Conservation (phyloP, 768 basidiomycete genomes). For the Nidularia pulvinata region DNA sequence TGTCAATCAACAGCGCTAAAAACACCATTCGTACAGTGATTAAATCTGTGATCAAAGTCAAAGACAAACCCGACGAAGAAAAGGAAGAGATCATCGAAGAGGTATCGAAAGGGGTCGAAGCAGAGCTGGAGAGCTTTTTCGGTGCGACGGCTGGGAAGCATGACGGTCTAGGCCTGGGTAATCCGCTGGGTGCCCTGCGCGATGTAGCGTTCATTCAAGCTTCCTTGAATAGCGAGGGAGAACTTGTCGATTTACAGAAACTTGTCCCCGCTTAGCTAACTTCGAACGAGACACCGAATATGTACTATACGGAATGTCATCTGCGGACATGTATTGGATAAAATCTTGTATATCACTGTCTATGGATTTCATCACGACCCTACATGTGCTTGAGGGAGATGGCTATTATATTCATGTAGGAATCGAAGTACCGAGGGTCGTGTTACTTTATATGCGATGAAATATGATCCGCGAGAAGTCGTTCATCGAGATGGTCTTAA, state of each 20-base stretch:
- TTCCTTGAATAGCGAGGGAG: slow-evolving; percentile 64
- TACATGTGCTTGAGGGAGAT: too few relatives aligned
- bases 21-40: slow-evolving; percentile 34
- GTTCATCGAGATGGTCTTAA: too few relatives aligned
- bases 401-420: too few relatives aligned
- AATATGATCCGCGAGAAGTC: too few relatives aligned
- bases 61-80: slow-evolving; percentile 33
- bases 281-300: too few relatives aligned
- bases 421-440: too few relatives aligned
- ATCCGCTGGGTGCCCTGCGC: slow-evolving; percentile 59
- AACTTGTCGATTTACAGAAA: slow-evolving; percentile 51
- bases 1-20: slow-evolving; percentile 38
- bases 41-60: slow-evolving; percentile 29
- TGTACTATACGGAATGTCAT: too few relatives aligned
- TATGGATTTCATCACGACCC: too few relatives aligned
- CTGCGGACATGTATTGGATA: too few relatives aligned
- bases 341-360: too few relatives aligned
- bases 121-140: slow-evolving; percentile 62
- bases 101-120: slow-evolving; percentile 51
- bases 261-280: background rate
- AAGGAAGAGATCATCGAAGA: slow-evolving; percentile 43
- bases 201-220: slow-evolving; percentile 86
- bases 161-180: slow-evolving; percentile 48
- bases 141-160: slow-evolving; percentile 47
- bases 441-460: too few relatives aligned